These are phyloP conservation scores for Nakaseomyces nivariensis DNA, from an alignment of 1,139 yeast species.

Conservation along the genomic window DNA sequence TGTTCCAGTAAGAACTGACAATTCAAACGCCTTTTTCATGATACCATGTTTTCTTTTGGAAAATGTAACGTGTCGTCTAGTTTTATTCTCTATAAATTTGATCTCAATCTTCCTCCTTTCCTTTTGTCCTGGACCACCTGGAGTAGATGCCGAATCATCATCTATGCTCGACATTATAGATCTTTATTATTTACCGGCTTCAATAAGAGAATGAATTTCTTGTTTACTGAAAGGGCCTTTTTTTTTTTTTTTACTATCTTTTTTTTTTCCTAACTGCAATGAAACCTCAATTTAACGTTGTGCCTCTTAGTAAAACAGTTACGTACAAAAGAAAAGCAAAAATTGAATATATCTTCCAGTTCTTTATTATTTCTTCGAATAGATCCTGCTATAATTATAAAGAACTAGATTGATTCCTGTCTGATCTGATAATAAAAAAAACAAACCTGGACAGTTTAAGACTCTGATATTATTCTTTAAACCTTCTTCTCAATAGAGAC, in stretches of 20 bases:
- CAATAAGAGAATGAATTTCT: too few species aligned
- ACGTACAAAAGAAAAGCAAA: too few species aligned
- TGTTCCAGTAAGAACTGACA: slow-evolving; percentile 91
- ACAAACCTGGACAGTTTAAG: too few species aligned
- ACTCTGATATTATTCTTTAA: too few species aligned
- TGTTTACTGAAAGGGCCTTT: too few species aligned
- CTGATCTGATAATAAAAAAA: too few species aligned
- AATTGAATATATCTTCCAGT: too few species aligned
- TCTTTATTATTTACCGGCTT: not conserved
- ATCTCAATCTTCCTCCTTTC: slow-evolving; percentile 96
- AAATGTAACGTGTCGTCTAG: slow-evolving; percentile 94
- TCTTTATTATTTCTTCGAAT: not conserved
- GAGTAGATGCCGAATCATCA: slow-evolving; percentile 7
- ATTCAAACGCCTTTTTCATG: slow-evolving; percentile 96
- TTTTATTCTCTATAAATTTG: slow-evolving; percentile 92
- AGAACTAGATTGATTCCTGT: not conserved
- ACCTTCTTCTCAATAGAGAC: too few species aligned
- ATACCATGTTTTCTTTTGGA: slow-evolving; percentile 97
- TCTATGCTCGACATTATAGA: slow-evolving; percentile 10
- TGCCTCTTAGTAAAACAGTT: too few species aligned
- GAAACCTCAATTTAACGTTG: too few species aligned
- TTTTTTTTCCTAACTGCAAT: not conserved
- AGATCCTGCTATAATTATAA: not conserved
- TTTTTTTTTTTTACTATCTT: not conserved
- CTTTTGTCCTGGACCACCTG: slow-evolving; percentile 14